Conservation (phyloP, 1,284 basidiomycete genomes). For the Ceratobasidium sp. region DNA sequence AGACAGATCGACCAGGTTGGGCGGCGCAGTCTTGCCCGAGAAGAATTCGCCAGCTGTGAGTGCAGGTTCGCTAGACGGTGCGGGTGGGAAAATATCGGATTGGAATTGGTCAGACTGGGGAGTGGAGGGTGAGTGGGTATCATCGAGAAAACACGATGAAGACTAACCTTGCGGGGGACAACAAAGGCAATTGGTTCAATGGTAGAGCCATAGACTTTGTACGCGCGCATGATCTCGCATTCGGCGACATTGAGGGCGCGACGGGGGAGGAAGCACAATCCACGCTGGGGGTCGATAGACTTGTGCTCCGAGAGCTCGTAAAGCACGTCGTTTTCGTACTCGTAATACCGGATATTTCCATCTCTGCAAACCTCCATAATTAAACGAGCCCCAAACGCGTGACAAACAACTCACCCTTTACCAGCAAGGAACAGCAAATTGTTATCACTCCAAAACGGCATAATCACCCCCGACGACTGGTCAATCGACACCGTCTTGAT, state of each 20-base stretch:
- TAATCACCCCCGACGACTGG: slow-evolving; percentile 91
- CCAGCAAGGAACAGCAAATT: slow-evolving; percentile 93
- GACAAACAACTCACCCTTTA: slow-evolving; percentile 69
- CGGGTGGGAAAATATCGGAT: slow-evolving; percentile 95
- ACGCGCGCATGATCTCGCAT: slow-evolving; percentile 96
- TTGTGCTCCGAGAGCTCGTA: slow-evolving; percentile 89
- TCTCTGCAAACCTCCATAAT: slow-evolving; percentile 66
- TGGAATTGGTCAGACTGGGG: slow-evolving; percentile 86
- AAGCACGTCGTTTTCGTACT: slow-evolving; percentile 90
- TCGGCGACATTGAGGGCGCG: slow-evolving; percentile 89
- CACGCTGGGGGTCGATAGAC: slow-evolving; percentile 91
- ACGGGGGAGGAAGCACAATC: slow-evolving; percentile 95
- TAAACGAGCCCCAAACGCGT: slow-evolving; percentile 47
- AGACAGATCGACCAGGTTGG: slow-evolving; percentile 72
- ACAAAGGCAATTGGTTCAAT: slow-evolving; percentile 95
- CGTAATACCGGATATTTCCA: slow-evolving; percentile 95
- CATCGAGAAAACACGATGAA: not conserved
- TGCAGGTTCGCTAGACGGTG: slow-evolving; percentile 83
- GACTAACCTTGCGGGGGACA: slow-evolving; percentile 85
- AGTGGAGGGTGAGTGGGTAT: slow-evolving; percentile 2
- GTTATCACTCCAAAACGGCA: slow-evolving; percentile 98
- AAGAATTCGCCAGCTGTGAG: slow-evolving; percentile 90
- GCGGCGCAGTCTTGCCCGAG: slow-evolving; percentile 78
- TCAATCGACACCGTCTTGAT: slow-evolving; percentile 85
- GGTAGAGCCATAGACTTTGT: slow-evolving; percentile 83